Conservation (phyloP, 73 alveolate genomes). For the Breviolum minutum region DNA sequence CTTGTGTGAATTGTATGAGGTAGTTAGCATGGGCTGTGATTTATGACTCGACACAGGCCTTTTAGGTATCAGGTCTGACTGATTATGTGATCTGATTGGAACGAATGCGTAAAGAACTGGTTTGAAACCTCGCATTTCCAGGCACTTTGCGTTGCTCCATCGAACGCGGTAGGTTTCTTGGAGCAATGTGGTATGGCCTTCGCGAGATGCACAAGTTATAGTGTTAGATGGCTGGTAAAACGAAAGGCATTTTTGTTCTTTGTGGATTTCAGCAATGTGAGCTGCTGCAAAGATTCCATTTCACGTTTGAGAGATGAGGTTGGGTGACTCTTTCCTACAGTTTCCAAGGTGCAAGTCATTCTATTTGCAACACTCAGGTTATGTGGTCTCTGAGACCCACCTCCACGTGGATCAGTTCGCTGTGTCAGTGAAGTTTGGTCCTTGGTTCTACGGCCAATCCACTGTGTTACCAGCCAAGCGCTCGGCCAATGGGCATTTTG, state of each 20-base stretch:
- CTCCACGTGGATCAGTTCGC: not conserved
- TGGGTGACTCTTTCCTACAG: too few species aligned
- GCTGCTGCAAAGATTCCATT: too few species aligned
- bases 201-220: not conserved
- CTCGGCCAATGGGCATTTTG: not conserved
- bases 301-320: too few species aligned
- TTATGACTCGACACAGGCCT: too few species aligned
- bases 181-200: not conserved
- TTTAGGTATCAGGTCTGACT: not conserved
- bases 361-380: not conserved
- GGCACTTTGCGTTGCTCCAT: slow-evolving; percentile 18
- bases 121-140: not conserved
- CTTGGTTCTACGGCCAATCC: not conserved
- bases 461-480: not conserved
- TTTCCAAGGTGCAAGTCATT: too few species aligned
- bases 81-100: not conserved
- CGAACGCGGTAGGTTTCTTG: not conserved
- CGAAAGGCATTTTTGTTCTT: not conserved
- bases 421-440: not conserved
- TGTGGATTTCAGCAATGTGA: not conserved
- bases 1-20: too few species aligned
- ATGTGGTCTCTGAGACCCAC: slow-evolving; percentile 10
- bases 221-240: not conserved
- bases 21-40: too few species aligned
- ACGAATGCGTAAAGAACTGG: too few species aligned